phyloP scores from a whole-genome alignment of 345 rosid genomes.

The Salix purpurea region DNA sequence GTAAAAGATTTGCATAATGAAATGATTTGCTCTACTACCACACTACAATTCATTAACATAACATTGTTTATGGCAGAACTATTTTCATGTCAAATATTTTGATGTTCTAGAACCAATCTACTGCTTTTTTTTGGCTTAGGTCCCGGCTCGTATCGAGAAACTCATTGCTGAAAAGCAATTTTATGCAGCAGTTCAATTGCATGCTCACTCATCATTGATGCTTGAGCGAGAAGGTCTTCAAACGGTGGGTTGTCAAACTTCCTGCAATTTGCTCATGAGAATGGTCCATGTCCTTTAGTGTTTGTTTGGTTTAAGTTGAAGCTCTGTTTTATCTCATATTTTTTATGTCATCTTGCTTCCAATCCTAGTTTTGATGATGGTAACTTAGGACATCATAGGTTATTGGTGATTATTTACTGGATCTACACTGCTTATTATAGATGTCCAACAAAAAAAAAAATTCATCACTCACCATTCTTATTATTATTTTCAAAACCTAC shows the following conservation, averaged over 20 bases:
- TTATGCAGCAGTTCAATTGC: constrained; percentile 89
- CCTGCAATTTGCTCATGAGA: not conserved
- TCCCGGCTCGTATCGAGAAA: constrained; percentile 86
- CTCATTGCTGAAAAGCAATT: constrained; percentile 79
- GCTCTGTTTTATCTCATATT: not conserved
- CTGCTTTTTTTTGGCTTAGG: constrained; percentile 40
- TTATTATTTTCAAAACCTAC: not conserved
- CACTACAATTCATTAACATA: not conserved
- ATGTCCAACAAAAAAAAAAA: not conserved
- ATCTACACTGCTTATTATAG: not conserved
- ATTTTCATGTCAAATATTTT: not conserved
- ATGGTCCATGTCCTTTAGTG: not conserved
- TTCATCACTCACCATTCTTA: not conserved
- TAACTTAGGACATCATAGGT: not conserved
- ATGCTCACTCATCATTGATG: constrained; percentile 76
- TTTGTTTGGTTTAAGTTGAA: not conserved
- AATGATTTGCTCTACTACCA: not conserved
- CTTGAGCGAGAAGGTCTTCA: constrained; percentile 99
- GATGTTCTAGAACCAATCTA: not conserved
- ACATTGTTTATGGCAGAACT: not conserved
- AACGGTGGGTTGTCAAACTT: constrained; percentile 46
- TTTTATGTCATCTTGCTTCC: not conserved
- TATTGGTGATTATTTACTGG: not conserved
- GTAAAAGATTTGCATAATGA: not conserved
- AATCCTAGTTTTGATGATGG: not conserved